phyloP scores from a whole-genome alignment of 2,329 filamentous ascomycete genomes.

The Phyllosticta citriasiana region DNA sequence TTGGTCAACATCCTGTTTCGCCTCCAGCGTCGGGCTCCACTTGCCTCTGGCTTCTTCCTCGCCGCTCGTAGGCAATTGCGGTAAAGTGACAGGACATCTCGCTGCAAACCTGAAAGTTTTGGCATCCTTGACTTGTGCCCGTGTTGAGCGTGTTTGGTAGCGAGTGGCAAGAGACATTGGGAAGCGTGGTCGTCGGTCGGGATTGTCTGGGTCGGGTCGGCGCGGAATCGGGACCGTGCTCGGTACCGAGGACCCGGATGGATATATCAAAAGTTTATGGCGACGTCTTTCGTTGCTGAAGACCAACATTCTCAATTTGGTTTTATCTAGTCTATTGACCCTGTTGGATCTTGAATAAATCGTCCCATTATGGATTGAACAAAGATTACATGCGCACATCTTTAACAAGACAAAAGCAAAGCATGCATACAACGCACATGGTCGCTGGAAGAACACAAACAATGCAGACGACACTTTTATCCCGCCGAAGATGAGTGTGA shows the following conservation, averaged over 20 bases:
- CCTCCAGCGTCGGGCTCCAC: constrained; percentile 30
- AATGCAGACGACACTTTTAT: not conserved
- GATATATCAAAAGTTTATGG: not conserved
- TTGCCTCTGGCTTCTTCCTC: constrained; percentile 67
- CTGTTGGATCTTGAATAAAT: no score
- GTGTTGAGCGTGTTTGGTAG: not conserved
- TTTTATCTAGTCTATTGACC: no score
- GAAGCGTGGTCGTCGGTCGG: not conserved
- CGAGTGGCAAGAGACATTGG: not conserved
- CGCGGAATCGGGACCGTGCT: not conserved
- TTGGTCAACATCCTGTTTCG: constrained; percentile 12
- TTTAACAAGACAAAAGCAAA: no score
- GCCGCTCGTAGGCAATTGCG: constrained; percentile 74
- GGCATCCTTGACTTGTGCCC: constrained; percentile 17
- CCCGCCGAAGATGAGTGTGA: not conserved
- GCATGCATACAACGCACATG: no score
- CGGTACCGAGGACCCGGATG: not conserved
- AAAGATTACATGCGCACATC: no score
- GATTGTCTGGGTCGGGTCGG: not conserved
- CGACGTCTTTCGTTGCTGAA: not conserved
- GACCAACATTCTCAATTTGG: not conserved
- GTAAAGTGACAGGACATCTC: constrained; percentile 78
- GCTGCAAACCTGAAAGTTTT: constrained; percentile 77
- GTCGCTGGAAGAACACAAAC: not conserved
- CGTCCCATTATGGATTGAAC: no score